Percentiles rank a stretch among this genome's conserved stretches.
Conservation (phyloP, 768 basidiomycete species). For the Calvatia gigantea region DNA sequence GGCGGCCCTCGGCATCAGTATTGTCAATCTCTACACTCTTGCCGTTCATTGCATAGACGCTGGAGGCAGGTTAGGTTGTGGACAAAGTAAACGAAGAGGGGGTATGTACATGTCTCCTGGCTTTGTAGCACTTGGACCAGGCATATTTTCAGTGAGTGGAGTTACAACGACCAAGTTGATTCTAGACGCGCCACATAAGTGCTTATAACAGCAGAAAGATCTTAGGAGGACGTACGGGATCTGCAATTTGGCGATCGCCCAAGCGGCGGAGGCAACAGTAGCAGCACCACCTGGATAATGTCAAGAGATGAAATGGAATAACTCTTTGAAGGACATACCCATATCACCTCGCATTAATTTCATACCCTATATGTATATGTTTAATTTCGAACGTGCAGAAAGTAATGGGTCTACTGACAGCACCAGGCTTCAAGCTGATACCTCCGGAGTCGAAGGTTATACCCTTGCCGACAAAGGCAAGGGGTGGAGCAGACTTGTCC, state of each 20-base stretch:
- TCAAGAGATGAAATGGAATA: neutral
- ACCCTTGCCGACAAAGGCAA: constrained; percentile 83
- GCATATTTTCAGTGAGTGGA: constrained; percentile 85
- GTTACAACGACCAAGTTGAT: constrained; percentile 73
- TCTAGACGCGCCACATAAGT: constrained; percentile 28
- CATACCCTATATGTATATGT: constrained; percentile 52
- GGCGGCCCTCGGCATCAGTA: constrained; percentile 81
- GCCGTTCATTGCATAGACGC: constrained; percentile 84
- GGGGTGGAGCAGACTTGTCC: constrained; percentile 50
- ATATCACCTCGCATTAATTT: constrained; percentile 86
- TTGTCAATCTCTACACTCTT: constrained; percentile 86
- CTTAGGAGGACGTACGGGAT: constrained; percentile 66
- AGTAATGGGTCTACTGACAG: constrained; percentile 37
- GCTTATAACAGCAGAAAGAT: neutral
- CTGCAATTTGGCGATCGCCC: constrained; percentile 77
- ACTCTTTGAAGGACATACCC: constrained; percentile 40
- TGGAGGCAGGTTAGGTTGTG: constrained; percentile 20
- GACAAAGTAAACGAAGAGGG: neutral
- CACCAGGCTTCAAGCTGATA: constrained; percentile 78
- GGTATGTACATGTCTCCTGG: constrained; percentile 76
- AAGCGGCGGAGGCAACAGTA: constrained; percentile 64
- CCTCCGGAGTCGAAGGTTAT: constrained; percentile 90
- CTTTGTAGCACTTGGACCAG: constrained; percentile 68
- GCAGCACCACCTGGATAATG: constrained; percentile 65
- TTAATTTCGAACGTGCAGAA: neutral